phyloP scores from a whole-genome alignment of 2,329 filamentous ascomycete species.

The Ophiognomonia clavigignenti-juglandacearum region DNA sequence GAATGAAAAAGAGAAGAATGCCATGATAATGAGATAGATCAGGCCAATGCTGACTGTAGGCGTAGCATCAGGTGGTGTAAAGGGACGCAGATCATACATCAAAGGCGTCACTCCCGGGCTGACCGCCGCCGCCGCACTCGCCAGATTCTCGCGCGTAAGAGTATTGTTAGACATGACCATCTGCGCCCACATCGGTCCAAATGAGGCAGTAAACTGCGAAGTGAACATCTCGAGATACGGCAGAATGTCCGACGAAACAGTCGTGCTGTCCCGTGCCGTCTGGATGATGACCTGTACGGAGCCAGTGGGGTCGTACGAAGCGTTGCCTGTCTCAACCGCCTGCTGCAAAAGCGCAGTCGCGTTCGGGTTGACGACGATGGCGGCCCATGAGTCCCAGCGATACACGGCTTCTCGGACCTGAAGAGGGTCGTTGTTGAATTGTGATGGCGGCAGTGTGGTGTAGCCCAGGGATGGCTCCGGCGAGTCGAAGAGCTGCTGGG shows the following conservation, averaged over 20 bases:
- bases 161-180: constrained; percentile 36
- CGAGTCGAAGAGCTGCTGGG: constrained; percentile 36
- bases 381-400: constrained; percentile 54
- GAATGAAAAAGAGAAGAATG: constrained; percentile 63
- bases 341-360: constrained; percentile 52
- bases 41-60: constrained; percentile 58
- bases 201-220: constrained; percentile 38
- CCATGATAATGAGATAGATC: constrained; percentile 64
- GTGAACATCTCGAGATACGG: constrained; percentile 46
- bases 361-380: constrained; percentile 58
- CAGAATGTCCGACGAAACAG: constrained; percentile 46
- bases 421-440: constrained; percentile 52
- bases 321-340: constrained; percentile 49
- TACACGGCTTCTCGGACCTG: constrained; percentile 55
- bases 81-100: constrained; percentile 52
- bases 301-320: constrained; percentile 55
- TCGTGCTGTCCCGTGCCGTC: constrained; percentile 51
- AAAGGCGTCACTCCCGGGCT: constrained; percentile 27
- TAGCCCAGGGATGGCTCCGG: constrained; percentile 43
- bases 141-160: constrained; percentile 24
- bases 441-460: constrained; percentile 37
- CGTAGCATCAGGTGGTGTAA: constrained; percentile 47
- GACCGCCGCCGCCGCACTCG: constrained; percentile 23
- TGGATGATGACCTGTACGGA: constrained; percentile 53
- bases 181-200: constrained; percentile 41